phyloP scores from a whole-genome alignment of 2,329 filamentous ascomycete species.

The Fusarium continuum region DNA sequence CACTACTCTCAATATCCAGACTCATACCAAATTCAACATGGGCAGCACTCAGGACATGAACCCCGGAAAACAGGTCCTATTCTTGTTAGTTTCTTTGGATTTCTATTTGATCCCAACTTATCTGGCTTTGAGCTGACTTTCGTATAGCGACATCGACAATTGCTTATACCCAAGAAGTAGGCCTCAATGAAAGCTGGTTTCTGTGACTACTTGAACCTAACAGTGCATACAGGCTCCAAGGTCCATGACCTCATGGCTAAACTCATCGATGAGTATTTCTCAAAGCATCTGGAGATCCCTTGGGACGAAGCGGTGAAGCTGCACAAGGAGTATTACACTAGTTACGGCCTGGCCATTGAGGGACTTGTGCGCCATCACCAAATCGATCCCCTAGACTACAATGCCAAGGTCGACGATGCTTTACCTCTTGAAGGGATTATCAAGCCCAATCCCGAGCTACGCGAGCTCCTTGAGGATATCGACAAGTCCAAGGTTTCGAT shows the following conservation, averaged over 20 bases:
- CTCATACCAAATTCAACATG: conserved; percentile 40
- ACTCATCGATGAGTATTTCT: conserved; percentile 75
- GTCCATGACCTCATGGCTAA: conserved; percentile 90
- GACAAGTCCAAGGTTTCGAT: conserved; percentile 84
- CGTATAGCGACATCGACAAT: conserved; percentile 93
- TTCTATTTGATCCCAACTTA: neutral
- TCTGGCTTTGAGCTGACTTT: conserved; percentile 15
- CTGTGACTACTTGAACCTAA: conserved; percentile 11
- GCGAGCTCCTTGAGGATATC: conserved; percentile 80
- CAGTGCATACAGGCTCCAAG: conserved; percentile 65
- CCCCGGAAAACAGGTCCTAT: conserved; percentile 52
- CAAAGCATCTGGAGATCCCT: conserved; percentile 76
- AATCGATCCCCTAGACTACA: conserved; percentile 95
- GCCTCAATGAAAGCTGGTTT: conserved; percentile 36
- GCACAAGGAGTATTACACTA: conserved; percentile 92
- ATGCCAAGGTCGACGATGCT: conserved; percentile 92
- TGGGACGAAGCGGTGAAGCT: conserved; percentile 83
- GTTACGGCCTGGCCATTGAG: conserved; percentile 97
- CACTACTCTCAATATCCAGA: conserved; percentile 8
- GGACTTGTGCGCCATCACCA: conserved; percentile 93
- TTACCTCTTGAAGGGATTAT: conserved; percentile 87
- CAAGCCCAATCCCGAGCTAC: conserved; percentile 77
- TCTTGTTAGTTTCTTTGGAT: conserved; percentile 50
- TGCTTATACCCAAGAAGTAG: conserved; percentile 91
- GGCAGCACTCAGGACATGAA: conserved; percentile 48